phyloP scores from a whole-genome alignment of 768 basidiomycete species.

The Sistotremastrum suecicum region DNA sequence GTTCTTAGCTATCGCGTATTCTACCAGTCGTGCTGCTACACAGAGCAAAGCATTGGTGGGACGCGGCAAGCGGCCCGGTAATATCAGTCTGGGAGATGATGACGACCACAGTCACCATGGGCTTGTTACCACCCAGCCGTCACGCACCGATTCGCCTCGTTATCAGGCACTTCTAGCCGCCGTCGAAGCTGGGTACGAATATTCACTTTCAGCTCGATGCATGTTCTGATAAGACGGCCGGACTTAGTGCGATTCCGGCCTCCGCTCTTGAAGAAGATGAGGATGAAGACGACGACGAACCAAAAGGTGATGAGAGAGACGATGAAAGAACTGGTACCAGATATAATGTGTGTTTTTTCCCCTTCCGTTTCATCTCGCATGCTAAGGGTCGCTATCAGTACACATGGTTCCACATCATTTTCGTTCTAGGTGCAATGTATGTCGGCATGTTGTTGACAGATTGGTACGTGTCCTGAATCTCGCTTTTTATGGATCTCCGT shows the following conservation, averaged over 20 bases:
- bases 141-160: conserved; percentile 69
- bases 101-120: conserved; percentile 39
- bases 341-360: conserved; percentile 62
- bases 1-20: conserved; percentile 96
- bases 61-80: conserved; percentile 43
- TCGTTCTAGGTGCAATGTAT: conserved; percentile 93
- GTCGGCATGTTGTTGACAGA: conserved; percentile 94
- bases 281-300: conserved; percentile 39
- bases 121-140: conserved; percentile 73
- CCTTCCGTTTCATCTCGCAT: conserved; percentile 1
- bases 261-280: conserved; percentile 82
- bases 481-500: neutral
- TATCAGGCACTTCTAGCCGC: conserved; percentile 93
- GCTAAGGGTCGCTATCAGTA: conserved; percentile 39
- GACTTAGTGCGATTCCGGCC: conserved; percentile 70
- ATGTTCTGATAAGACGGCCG: neutral
- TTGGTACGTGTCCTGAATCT: conserved; percentile 46
- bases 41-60: conserved; percentile 86
- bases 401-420: conserved; percentile 98
- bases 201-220: neutral
- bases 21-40: conserved; percentile 90
- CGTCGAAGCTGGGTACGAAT: conserved; percentile 78
- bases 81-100: conserved; percentile 49
- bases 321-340: conserved; percentile 90
- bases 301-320: conserved; percentile 62